A percentile compares a stretch with the other conserved stretches of the same genome.
These are phyloP conservation scores for Wickerhamiella azyma DNA, from an alignment of 805 yeast species.

Conservation along the genomic window DNA sequence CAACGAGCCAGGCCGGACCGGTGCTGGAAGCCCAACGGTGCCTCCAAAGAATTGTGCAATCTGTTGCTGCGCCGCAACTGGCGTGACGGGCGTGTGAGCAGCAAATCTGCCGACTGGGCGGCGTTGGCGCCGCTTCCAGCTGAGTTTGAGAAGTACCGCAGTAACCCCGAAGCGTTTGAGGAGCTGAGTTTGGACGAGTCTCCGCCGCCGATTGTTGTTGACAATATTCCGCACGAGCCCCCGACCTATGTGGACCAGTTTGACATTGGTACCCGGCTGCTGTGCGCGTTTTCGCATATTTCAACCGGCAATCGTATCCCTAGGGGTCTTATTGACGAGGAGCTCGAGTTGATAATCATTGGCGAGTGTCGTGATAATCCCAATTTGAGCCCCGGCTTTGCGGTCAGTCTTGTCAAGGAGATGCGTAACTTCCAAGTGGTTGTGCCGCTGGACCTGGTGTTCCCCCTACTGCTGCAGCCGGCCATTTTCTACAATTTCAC, in stretches of 20 bases:
- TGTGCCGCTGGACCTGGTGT: not conserved
- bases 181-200: not conserved
- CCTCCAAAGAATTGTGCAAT: not conserved
- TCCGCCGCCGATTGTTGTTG: too few species aligned
- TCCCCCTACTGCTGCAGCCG: not conserved
- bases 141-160: not conserved
- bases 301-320: not conserved
- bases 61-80: not conserved
- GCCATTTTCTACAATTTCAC: not conserved
- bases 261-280: not conserved
- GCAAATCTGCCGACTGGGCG: not conserved
- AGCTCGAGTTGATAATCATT: not conserved
- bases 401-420: not conserved
- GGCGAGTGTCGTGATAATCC: not conserved
- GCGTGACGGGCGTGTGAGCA: not conserved
- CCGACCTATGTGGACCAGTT: not conserved
- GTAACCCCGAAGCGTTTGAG: not conserved
- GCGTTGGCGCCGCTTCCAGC: not conserved
- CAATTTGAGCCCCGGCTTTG: not conserved
- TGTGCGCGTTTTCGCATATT: not conserved
- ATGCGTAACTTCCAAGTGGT: not conserved
- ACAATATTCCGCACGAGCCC: too few species aligned
- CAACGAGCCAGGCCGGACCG: not conserved
- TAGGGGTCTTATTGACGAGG: not conserved
- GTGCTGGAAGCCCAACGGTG: not conserved